phyloP scores from a whole-genome alignment of 2,329 filamentous ascomycete species.

The Cryphonectria japonica region DNA sequence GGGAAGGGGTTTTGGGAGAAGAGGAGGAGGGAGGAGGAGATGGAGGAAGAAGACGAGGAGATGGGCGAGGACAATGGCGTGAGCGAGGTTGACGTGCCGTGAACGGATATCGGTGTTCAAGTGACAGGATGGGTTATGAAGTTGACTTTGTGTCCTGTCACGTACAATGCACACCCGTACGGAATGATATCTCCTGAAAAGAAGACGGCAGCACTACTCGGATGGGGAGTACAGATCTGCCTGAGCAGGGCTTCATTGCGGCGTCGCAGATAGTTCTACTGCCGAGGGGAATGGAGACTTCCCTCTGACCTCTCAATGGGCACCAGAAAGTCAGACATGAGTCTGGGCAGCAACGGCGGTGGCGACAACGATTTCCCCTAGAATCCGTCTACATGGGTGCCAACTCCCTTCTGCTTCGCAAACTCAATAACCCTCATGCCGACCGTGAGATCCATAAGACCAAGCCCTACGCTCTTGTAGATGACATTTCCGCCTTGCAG shows the following conservation, averaged over 20 bases:
- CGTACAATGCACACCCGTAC: background rate
- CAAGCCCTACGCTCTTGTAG: constrained; percentile 70
- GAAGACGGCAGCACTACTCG: background rate
- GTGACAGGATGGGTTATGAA: background rate
- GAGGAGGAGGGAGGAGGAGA: constrained; percentile 43
- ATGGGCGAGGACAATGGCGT: background rate
- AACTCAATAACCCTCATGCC: constrained; percentile 61
- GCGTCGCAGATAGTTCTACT: background rate
- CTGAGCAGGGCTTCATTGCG: background rate
- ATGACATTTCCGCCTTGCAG: constrained; percentile 66
- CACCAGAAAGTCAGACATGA: constrained; percentile 21
- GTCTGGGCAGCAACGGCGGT: constrained; percentile 9
- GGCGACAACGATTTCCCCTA: constrained; percentile 34
- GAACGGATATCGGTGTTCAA: background rate
- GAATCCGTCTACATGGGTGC: constrained; percentile 57
- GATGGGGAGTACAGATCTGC: background rate
- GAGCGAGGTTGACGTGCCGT: background rate
- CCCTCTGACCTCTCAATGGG: background rate
- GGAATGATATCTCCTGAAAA: background rate
- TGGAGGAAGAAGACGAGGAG: background rate
- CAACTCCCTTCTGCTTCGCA: constrained; percentile 58
- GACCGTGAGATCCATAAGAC: constrained; percentile 68
- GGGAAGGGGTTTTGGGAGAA: constrained; percentile 69
- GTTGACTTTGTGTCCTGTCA: background rate
- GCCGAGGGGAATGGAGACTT: background rate